Percentiles rank a stretch among this genome's conserved stretches.
Evolutionary conservation across 768 basidiomycete species (phyloP).

Genomic region (Pisolithus marmoratus): DNA sequence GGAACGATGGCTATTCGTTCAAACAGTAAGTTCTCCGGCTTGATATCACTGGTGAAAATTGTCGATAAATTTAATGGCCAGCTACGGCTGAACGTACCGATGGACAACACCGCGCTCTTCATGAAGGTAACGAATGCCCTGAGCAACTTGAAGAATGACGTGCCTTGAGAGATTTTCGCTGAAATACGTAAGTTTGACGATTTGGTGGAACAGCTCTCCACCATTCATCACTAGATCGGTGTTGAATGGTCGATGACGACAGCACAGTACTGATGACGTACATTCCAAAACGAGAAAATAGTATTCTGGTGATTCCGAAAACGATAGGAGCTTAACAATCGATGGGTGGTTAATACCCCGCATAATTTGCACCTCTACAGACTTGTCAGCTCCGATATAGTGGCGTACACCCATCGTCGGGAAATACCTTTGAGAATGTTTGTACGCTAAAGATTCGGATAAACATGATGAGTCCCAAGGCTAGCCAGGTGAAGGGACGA

Average conservation of each 20-base stretch:
- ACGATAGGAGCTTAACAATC: constrained; percentile 86
- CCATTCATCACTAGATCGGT: constrained; percentile 80
- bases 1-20: constrained; percentile 89
- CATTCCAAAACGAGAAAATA: constrained; percentile 94
- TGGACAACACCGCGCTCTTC: constrained; percentile 98
- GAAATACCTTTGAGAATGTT: constrained; percentile 88
- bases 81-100: constrained; percentile 39
- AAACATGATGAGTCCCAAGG: constrained; percentile 15
- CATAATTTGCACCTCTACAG: constrained; percentile 97
- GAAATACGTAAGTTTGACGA: constrained; percentile 98
- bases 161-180: constrained; percentile 96
- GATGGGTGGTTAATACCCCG: constrained; percentile 88
- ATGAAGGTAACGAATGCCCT: constrained; percentile 92
- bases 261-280: constrained; percentile 33
- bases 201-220: constrained; percentile 97
- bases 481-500: constrained; percentile 12
- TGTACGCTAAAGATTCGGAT: constrained; percentile 61
- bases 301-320: constrained; percentile 87
- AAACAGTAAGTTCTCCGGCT: constrained; percentile 96
- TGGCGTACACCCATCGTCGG: neutral
- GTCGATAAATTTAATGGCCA: neutral
- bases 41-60: constrained; percentile 65
- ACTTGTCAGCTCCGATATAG: constrained; percentile 2
- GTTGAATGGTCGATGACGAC: constrained; percentile 5
- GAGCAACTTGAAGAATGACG: constrained; percentile 92